Conservation (phyloP, 129 eudicot species). For the carrot (Daucus carota) region DNA sequence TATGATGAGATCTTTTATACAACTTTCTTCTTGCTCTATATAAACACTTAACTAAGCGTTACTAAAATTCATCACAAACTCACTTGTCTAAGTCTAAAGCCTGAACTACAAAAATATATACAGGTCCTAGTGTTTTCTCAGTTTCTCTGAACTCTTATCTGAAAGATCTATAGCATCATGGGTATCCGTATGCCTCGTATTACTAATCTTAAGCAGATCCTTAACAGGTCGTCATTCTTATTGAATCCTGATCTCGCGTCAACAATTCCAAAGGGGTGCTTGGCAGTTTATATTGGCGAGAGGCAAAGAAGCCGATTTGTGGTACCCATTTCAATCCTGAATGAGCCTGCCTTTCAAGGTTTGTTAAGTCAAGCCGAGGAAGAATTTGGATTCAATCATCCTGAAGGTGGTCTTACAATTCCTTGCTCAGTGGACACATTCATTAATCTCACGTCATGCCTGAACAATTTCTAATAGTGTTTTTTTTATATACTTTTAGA, state of each 20-base stretch:
- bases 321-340: neutral
- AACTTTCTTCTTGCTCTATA: neutral
- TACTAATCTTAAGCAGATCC: neutral
- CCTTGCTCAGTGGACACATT: neutral
- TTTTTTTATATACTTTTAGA: neutral
- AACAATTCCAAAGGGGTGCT: neutral
- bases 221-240: neutral
- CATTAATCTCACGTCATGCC: neutral
- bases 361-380: slow-evolving; percentile 1
- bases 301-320: neutral
- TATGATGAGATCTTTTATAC: neutral
- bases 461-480: neutral
- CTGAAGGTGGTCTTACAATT: neutral
- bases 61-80: neutral
- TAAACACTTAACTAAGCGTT: neutral
- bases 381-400: neutral
- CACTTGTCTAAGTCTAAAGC: neutral
- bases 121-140: neutral
- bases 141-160: neutral
- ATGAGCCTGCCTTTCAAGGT: neutral
- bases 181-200: slow-evolving; percentile 5
- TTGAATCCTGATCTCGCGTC: neutral
- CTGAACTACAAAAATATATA: neutral
- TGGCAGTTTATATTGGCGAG: slow-evolving; percentile 2
- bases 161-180: neutral